These are phyloP conservation scores for Apiospora pterosperma DNA, from an alignment of 2,329 filamentous ascomycete species.

Conservation along the genomic window DNA sequence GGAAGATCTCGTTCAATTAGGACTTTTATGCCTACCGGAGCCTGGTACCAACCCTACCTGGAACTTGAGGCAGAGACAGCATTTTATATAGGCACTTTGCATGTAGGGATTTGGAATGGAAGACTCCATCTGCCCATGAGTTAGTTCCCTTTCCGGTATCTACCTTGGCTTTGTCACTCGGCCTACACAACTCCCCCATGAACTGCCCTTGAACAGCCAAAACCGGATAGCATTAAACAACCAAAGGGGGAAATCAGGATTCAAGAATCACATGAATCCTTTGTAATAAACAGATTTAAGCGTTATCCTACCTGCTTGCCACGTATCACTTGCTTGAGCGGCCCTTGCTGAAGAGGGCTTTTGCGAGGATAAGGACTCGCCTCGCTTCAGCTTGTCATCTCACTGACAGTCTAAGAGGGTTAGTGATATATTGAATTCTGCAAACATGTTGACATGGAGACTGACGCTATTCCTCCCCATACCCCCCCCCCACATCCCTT, in stretches of 20 bases:
- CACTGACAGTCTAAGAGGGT: no score
- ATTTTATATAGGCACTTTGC: background rate
- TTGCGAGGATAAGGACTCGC: no score
- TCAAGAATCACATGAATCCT: no score
- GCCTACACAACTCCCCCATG: background rate
- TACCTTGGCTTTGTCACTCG: background rate
- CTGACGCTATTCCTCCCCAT: background rate
- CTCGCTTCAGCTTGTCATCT: no score
- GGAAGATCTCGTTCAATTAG: background rate
- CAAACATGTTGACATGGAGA: background rate
- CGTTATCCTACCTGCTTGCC: no score
- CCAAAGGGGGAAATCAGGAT: background rate
- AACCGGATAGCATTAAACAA: background rate
- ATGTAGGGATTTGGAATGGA: no score
- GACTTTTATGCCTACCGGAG: background rate
- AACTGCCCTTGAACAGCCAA: background rate
- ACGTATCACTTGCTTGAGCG: no score
- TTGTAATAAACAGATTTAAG: no score
- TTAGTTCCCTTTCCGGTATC: background rate
- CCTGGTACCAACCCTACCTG: background rate
- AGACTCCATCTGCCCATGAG: background rate
- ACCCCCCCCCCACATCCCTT: background rate
- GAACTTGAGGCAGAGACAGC: background rate
- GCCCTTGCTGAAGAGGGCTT: no score
- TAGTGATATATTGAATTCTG: no score